Evolutionary conservation across 768 basidiomycete species (phyloP).

Genomic region (Boletus pseudo-olivaceus): DNA sequence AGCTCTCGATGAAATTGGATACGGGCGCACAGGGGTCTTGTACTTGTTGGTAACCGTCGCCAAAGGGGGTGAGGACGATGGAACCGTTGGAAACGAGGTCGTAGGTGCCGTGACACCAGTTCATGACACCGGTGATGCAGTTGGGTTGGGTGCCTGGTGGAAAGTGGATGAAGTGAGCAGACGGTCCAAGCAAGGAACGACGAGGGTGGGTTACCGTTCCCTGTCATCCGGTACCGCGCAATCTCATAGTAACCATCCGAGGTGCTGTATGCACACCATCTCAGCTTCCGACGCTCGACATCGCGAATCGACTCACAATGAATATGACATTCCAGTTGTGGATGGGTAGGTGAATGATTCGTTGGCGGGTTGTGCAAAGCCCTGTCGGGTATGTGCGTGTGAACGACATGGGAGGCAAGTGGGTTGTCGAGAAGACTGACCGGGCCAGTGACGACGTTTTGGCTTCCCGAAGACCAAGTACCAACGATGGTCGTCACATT

Average conservation of each 20-base stretch:
- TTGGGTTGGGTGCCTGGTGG: slow-evolving; percentile 69
- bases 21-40: slow-evolving; percentile 90
- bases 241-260: slow-evolving; percentile 80
- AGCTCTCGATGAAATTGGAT: slow-evolving; percentile 83
- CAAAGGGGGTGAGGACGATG: slow-evolving; percentile 66
- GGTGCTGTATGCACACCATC: slow-evolving; percentile 42
- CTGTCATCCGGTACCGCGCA: slow-evolving; percentile 82
- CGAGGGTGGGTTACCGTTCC: slow-evolving; percentile 61
- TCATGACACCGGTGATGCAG: slow-evolving; percentile 86
- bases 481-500: slow-evolving; percentile 73
- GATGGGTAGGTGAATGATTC: slow-evolving; percentile 78
- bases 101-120: slow-evolving; percentile 88
- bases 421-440: slow-evolving; percentile 49
- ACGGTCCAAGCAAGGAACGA: neutral
- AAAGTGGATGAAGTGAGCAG: neutral
- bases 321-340: slow-evolving; percentile 83
- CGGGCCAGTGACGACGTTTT: slow-evolving; percentile 72
- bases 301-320: slow-evolving; percentile 60
- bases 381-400: slow-evolving; percentile 41
- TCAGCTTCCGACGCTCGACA: neutral
- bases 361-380: slow-evolving; percentile 82
- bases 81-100: slow-evolving; percentile 71
- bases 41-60: slow-evolving; percentile 91
- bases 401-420: neutral
- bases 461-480: slow-evolving; percentile 84